Conservation (phyloP, 352 stramenopile genomes). For the Phytopythium oedochilum region DNA sequence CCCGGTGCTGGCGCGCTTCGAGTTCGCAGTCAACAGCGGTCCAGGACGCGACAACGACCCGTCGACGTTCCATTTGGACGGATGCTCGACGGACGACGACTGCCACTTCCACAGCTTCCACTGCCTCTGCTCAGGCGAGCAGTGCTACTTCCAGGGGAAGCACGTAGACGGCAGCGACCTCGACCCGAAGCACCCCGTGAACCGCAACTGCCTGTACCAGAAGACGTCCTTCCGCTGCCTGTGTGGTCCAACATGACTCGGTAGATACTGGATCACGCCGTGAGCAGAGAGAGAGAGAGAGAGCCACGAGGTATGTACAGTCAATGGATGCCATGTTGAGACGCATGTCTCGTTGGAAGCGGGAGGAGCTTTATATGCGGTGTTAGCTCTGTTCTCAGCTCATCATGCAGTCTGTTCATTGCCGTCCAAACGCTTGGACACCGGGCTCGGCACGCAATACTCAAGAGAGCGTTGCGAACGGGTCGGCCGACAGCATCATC, state of each 20-base stretch:
- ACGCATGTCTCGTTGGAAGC: constrained; percentile 9
- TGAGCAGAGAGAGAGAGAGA: not conserved
- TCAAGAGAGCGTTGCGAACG: constrained; percentile 62
- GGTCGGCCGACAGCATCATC: constrained; percentile 31
- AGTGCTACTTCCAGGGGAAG: constrained; percentile 68
- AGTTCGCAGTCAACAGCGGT: constrained; percentile 46
- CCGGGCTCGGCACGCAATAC: too few species aligned
- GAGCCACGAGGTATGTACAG: too few species aligned
- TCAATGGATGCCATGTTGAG: constrained; percentile 5
- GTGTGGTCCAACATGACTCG: constrained; percentile 56
- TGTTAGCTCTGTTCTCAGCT: not conserved
- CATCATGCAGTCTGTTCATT: not conserved
- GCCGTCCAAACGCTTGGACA: too few species aligned
- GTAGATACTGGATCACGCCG: not conserved
- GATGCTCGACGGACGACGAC: constrained; percentile 66
- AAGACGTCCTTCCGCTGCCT: constrained; percentile 59
- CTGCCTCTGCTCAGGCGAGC: constrained; percentile 61
- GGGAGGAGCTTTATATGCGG: not conserved
- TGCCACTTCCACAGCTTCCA: constrained; percentile 65
- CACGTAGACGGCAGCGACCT: constrained; percentile 41
- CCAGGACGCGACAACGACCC: constrained; percentile 45
- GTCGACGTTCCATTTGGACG: constrained; percentile 59
- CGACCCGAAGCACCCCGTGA: constrained; percentile 60
- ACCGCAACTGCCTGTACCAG: constrained; percentile 71
- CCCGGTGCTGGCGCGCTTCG: constrained; percentile 61